A percentile compares a stretch with the other conserved stretches of the same genome.
These are phyloP conservation scores for Huntiella savannae DNA, from an alignment of 2,329 filamentous ascomycete species.

Conservation along the genomic window DNA sequence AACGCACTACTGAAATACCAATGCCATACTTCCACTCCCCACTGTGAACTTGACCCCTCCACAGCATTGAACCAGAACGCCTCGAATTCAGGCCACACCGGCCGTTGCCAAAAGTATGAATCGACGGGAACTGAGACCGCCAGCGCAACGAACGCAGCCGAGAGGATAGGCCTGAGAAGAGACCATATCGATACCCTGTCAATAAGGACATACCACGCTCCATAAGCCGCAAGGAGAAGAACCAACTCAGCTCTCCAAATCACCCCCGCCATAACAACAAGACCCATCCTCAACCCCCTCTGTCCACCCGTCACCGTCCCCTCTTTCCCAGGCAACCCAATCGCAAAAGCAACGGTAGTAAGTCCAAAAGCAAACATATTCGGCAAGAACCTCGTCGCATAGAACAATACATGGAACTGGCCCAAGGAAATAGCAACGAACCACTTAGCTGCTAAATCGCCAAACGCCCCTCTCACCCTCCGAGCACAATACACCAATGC, in stretches of 20 bases:
- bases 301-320: constrained; percentile 20
- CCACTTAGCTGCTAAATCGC: constrained; percentile 52
- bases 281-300: constrained; percentile 45
- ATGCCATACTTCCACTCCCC: constrained; percentile 72
- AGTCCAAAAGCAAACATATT: constrained; percentile 93
- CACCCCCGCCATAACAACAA: constrained; percentile 62
- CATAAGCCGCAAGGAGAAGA: constrained; percentile 52
- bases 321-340: constrained; percentile 21
- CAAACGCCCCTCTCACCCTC: constrained; percentile 48
- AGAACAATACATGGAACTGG: constrained; percentile 88
- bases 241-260: constrained; percentile 84
- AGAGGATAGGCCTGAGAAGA: constrained; percentile 46
- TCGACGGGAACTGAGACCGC: constrained; percentile 56
- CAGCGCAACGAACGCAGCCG: constrained; percentile 48
- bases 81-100: constrained; percentile 74
- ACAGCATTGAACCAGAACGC: constrained; percentile 87
- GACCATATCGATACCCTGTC: constrained; percentile 31
- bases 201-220: constrained; percentile 41
- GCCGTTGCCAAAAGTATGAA: constrained; percentile 82
- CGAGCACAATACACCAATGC: constrained; percentile 47
- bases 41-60: constrained; percentile 61
- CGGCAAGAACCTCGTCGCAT: constrained; percentile 75
- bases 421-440: constrained; percentile 58
- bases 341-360: constrained; percentile 45
- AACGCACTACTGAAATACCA: constrained; percentile 73